Evolutionary conservation across 2,329 filamentous ascomycete species (phyloP).

Genomic region (Calonectria pseudoreteaudii): DNA sequence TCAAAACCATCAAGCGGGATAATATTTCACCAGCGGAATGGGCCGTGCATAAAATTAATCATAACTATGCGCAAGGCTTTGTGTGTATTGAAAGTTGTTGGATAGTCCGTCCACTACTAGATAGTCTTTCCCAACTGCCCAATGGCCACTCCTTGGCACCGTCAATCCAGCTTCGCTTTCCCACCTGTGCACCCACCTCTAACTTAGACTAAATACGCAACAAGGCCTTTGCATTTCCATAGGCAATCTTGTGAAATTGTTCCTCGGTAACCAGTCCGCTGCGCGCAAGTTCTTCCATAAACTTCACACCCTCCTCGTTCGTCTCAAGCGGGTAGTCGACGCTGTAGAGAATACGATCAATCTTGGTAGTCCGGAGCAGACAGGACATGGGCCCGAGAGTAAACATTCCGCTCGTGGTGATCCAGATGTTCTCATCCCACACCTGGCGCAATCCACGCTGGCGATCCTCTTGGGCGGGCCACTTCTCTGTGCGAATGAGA

Average conservation of each 20-base stretch:
- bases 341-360: constrained; percentile 65
- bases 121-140: too few species aligned
- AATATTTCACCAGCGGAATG: too few species aligned
- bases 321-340: constrained; percentile 68
- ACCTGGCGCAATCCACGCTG: constrained; percentile 57
- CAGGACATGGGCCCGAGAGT: constrained; percentile 60
- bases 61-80: neutral
- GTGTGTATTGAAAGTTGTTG: neutral
- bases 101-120: too few species aligned
- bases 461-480: constrained; percentile 40
- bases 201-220: constrained; percentile 39
- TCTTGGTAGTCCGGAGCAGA: constrained; percentile 56
- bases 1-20: neutral
- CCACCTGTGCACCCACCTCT: neutral
- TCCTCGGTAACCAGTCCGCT: constrained; percentile 62
- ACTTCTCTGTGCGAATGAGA: constrained; percentile 40
- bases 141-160: neutral
- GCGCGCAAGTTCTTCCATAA: constrained; percentile 59
- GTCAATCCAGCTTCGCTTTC: neutral
- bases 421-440: constrained; percentile 67
- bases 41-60: too few species aligned
- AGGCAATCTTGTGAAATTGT: constrained; percentile 61
- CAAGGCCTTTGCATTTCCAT: constrained; percentile 62
- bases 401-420: constrained; percentile 68
- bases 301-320: constrained; percentile 60